Conservation (phyloP, 306 rosid species). For the cucumber (Cucumis sativus) region DNA sequence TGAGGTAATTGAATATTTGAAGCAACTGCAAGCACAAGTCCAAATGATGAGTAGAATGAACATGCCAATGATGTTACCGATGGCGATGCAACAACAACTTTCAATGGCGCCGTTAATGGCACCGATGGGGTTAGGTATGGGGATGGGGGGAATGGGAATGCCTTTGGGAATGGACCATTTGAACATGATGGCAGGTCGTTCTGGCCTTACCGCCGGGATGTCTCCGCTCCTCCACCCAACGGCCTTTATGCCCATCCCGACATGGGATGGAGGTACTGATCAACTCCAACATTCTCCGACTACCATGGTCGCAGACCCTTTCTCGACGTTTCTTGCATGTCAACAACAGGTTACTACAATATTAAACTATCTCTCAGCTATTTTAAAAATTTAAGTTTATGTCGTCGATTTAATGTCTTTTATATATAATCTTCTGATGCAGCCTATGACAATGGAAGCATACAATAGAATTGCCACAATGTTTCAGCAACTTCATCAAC, state of each 20-base stretch:
- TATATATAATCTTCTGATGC: slow-evolving; percentile 3
- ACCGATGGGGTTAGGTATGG: slow-evolving; percentile 49
- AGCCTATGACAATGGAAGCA: slow-evolving; percentile 75
- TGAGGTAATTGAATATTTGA: slow-evolving; percentile 85
- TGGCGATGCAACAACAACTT: slow-evolving; percentile 42
- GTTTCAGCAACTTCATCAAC: slow-evolving; percentile 72
- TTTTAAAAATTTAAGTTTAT: background rate
- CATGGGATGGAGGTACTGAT: slow-evolving; percentile 45
- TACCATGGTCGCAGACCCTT: slow-evolving; percentile 24
- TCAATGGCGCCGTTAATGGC: slow-evolving; percentile 45
- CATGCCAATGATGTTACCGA: slow-evolving; percentile 64
- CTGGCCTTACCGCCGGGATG: slow-evolving; percentile 37
- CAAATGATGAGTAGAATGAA: slow-evolving; percentile 65
- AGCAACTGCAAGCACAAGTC: slow-evolving; percentile 84
- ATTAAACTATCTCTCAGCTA: background rate
- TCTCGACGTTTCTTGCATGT: slow-evolving; percentile 51
- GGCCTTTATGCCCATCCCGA: slow-evolving; percentile 50
- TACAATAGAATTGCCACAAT: slow-evolving; percentile 59
- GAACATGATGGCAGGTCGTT: slow-evolving; percentile 29
- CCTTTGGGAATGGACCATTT: slow-evolving; percentile 38
- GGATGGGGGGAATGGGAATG: slow-evolving; percentile 56
- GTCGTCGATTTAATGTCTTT: background rate
- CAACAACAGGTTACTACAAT: slow-evolving; percentile 48
- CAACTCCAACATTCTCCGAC: background rate
- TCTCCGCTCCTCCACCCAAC: slow-evolving; percentile 56